Evolutionary conservation across 208 protist species (phyloP).

Genomic region (Wallacemonas sp.): DNA sequence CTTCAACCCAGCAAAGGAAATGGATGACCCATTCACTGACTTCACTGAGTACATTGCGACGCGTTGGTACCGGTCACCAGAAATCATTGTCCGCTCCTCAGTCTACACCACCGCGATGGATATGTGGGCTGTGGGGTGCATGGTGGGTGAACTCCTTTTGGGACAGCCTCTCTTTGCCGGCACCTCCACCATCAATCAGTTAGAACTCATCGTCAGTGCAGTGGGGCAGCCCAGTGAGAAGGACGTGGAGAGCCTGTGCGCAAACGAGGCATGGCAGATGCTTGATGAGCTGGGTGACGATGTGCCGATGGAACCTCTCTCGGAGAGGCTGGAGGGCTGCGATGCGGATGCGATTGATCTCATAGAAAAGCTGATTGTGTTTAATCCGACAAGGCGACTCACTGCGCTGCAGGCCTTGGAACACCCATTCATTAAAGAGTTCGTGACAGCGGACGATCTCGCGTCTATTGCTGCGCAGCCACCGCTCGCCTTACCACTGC

Average conservation of each 20-base stretch:
- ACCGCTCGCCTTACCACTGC: slow-evolving; percentile 58
- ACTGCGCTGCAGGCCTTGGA: slow-evolving; percentile 83
- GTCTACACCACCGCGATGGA: slow-evolving; percentile 97
- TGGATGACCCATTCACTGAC: slow-evolving; percentile 50
- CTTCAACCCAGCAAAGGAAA: slow-evolving; percentile 34
- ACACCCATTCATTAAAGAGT: slow-evolving; percentile 87
- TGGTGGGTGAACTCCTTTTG: slow-evolving; percentile 94
- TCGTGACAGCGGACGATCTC: slow-evolving; percentile 56
- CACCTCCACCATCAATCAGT: slow-evolving; percentile 96
- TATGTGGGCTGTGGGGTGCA: slow-evolving; percentile 99
- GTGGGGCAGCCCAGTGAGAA: slow-evolving; percentile 78
- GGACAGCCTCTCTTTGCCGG: slow-evolving; percentile 95
- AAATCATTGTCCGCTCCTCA: slow-evolving; percentile 96
- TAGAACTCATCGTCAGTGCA: slow-evolving; percentile 93
- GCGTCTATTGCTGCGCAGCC: slow-evolving; percentile 32
- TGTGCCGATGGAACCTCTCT: slow-evolving; percentile 39
- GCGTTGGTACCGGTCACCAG: slow-evolving; percentile 98
- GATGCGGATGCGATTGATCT: slow-evolving; percentile 86
- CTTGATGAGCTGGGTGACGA: slow-evolving; percentile 70
- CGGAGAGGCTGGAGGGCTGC: slow-evolving; percentile 69
- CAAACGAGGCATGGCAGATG: slow-evolving; percentile 88
- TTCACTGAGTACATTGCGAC: slow-evolving; percentile 97
- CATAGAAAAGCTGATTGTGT: slow-evolving; percentile 80
- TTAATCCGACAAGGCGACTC: slow-evolving; percentile 84
- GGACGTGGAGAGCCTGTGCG: slow-evolving; percentile 91